Conservation (phyloP, 169 alveolate genomes). For the Eimeria maxima region DNA sequence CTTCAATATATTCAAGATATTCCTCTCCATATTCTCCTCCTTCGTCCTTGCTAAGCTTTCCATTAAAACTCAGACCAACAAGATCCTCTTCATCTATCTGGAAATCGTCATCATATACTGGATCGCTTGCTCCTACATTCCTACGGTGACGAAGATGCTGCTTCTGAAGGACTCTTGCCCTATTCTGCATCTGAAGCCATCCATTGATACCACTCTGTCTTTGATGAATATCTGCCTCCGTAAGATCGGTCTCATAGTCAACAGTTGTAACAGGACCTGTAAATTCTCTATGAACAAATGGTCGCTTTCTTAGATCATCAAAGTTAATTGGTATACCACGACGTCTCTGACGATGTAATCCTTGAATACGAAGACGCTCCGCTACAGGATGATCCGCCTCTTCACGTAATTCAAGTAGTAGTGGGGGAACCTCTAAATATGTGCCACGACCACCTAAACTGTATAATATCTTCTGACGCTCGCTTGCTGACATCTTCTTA, state of each 20-base stretch:
- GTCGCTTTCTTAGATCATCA: neutral
- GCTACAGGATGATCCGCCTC: conserved; percentile 26
- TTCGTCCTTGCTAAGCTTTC: conserved; percentile 16
- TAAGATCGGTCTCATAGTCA: neutral
- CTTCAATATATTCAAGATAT: neutral
- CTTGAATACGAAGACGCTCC: conserved; percentile 38
- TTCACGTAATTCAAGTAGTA: neutral
- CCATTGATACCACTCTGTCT: conserved; percentile 13
- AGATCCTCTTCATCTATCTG: neutral
- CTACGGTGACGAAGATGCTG: neutral
- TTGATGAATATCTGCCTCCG: conserved; percentile 35
- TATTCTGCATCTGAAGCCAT: conserved; percentile 20
- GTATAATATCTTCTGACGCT: conserved; percentile 8
- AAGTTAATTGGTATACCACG: conserved; percentile 18
- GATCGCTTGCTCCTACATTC: neutral
- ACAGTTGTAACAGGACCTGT: conserved; percentile 5
- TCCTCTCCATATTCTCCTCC: conserved; percentile 2
- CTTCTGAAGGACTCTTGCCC: conserved; percentile 1
- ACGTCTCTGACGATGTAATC: neutral
- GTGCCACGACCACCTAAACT: conserved; percentile 13
- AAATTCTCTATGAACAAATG: neutral
- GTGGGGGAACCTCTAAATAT: neutral
- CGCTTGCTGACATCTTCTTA: conserved; percentile 21
- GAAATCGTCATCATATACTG: conserved; percentile 19
- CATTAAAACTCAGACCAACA: neutral